phyloP scores from a whole-genome alignment of 441 rosid genomes.

The Bocquillonia castaneifolia region DNA sequence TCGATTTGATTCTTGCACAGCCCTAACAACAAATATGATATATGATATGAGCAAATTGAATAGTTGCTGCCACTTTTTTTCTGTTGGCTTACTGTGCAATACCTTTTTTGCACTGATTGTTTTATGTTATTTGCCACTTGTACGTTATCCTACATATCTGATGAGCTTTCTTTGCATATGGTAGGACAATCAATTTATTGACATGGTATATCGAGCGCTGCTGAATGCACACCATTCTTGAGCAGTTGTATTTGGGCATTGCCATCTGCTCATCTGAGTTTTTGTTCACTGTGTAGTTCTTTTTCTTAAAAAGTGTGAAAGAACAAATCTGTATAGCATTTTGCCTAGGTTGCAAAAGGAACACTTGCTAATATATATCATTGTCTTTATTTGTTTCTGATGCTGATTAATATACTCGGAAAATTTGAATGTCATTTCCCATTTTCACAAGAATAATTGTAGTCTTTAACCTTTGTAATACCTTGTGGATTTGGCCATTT shows the following conservation, averaged over 20 bases:
- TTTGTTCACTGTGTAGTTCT: constrained; percentile 22
- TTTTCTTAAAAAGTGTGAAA: constrained; percentile 6
- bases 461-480: neutral
- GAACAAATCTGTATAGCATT: constrained; percentile 37
- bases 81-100: neutral
- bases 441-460: neutral
- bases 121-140: neutral
- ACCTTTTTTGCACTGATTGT: neutral
- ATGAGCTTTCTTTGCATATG: constrained; percentile 11
- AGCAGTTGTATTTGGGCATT: constrained; percentile 19
- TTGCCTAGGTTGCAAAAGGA: constrained; percentile 1
- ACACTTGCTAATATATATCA: neutral
- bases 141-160: constrained; percentile 2
- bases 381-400: neutral
- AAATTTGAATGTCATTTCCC: neutral
- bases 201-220: constrained; percentile 68
- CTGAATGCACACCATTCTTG: constrained; percentile 60
- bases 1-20: too few species aligned
- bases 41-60: too few species aligned
- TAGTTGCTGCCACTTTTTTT: too few species aligned
- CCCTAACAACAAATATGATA: too few species aligned
- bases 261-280: constrained; percentile 18
- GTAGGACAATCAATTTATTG: constrained; percentile 80
- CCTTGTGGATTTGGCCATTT: neutral
- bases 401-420: neutral